These are phyloP conservation scores for Dactylellina haptotyla DNA, from an alignment of 2,329 filamentous ascomycete species.

Conservation along the genomic window DNA sequence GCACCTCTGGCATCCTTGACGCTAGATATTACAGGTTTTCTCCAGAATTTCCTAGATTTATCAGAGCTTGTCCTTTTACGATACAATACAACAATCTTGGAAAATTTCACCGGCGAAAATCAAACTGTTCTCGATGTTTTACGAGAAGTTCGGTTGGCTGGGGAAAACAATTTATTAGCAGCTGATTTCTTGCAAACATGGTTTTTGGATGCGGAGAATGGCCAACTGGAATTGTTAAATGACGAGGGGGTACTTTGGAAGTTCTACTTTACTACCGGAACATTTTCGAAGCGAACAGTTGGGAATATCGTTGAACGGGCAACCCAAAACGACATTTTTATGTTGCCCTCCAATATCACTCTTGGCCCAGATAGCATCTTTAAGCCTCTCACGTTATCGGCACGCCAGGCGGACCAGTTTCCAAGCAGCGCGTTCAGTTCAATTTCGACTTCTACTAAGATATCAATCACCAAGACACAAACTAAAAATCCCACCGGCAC, in stretches of 20 bases:
- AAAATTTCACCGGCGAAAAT: not conserved
- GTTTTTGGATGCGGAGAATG: not conserved
- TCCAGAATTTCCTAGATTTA: constrained; percentile 1
- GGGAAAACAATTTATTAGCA: not conserved
- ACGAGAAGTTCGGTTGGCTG: not conserved
- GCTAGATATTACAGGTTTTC: not conserved
- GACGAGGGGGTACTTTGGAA: not conserved
- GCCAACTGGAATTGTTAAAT: not conserved
- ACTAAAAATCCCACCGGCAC: not conserved
- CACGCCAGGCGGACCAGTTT: not conserved
- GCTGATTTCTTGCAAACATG: constrained; percentile 2
- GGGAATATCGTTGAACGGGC: not conserved
- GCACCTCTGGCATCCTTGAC: not conserved
- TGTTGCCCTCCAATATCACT: not conserved
- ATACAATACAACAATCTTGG: not conserved
- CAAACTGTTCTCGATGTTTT: not conserved
- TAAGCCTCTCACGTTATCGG: not conserved
- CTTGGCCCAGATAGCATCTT: not conserved
- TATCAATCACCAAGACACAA: not conserved
- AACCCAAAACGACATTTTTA: not conserved
- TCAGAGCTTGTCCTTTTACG: not conserved
- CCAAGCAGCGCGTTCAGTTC: not conserved
- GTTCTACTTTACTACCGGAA: not conserved
- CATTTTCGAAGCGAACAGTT: not conserved
- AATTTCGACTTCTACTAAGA: not conserved